Evolutionary conservation across 805 yeast genomes (phyloP), one percentile per base, ranked within the genome.

Genomic region (Starmerella powellii): DNA sequence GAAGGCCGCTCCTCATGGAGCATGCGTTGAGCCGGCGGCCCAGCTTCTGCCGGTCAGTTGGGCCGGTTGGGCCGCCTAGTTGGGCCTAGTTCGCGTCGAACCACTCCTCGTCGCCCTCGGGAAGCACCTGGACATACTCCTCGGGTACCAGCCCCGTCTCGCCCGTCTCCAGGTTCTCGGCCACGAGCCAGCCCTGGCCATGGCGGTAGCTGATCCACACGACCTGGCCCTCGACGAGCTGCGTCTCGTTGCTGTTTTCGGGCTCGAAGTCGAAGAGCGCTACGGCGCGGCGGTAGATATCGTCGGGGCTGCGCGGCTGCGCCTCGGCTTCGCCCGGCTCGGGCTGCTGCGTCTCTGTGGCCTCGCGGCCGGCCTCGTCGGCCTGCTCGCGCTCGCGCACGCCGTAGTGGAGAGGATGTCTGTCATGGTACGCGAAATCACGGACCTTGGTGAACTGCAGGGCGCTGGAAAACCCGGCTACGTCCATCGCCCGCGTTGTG

Each of bases 161-260:
- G 1, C 84, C 85, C 2, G 80, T 70, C 21, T 56, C 67, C 1
- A 83, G 79, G 55, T 85, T 86, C 46, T 70, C 70, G 0, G 96
- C 97, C 39, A 91, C 96, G 3, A 91, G 70, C 99, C 98, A 91
- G 6, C 99, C 99, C 59, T 88, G 96, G 20, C 97, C 97, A 59
- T 88, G 95, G 44, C 93, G 74, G 60, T 87, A 88, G 45, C 80
- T 76, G 24, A 91, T 80, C 73, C 86, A 79, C 2, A 91, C 74
- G 12, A 74, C 60, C 61, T 91, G 96, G 28, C 95, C 94, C 53
- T 80, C 93, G 12, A 56, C 62, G 26, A 91, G 64, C 10, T 71
- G 73, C 34, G 87, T 74, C 56, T 91, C 99, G 60, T 91, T 91
- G 53, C 85, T 95, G 60, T 91, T 91, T 58, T 91, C 97, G 0